Conservation (phyloP, 495 filamentous ascomycete species). For the Pseudoneurospora amorphoporcata region DNA sequence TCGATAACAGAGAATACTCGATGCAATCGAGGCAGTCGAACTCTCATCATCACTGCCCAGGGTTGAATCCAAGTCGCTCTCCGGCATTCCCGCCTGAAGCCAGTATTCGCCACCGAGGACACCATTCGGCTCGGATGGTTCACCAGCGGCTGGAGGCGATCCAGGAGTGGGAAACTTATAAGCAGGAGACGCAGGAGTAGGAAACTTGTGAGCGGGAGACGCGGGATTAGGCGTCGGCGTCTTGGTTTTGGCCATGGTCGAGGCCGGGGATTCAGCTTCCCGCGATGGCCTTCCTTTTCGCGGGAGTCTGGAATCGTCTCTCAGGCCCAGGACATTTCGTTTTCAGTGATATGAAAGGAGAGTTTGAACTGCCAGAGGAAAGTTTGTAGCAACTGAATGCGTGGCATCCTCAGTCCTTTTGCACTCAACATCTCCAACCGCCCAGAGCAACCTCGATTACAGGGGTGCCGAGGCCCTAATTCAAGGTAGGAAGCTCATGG, state of each 20-base stretch:
- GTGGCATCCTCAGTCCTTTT: neutral
- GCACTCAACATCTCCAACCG: neutral
- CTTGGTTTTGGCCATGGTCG: neutral
- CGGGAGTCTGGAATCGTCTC: neutral
- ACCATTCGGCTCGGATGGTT: neutral
- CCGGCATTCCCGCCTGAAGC: neutral
- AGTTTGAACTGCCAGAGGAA: neutral
- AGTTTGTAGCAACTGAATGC: neutral
- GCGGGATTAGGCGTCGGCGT: neutral
- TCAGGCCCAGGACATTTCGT: neutral
- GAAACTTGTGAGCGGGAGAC: neutral
- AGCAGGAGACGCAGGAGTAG: neutral
- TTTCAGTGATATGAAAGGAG: neutral
- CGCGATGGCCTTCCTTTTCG: neutral
- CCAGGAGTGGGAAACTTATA: neutral
- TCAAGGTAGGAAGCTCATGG: neutral
- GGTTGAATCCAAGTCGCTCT: neutral
- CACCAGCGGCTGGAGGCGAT: neutral
- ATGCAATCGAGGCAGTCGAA: constrained; percentile 31
- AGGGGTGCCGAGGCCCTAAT: neutral
- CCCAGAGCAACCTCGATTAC: neutral
- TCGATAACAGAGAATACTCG: constrained; percentile 33
- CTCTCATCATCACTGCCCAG: neutral
- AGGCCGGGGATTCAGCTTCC: neutral
- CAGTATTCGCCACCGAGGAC: neutral